Conservation (phyloP, 2,329 filamentous ascomycete species). For the Cladosporium phlei region DNA sequence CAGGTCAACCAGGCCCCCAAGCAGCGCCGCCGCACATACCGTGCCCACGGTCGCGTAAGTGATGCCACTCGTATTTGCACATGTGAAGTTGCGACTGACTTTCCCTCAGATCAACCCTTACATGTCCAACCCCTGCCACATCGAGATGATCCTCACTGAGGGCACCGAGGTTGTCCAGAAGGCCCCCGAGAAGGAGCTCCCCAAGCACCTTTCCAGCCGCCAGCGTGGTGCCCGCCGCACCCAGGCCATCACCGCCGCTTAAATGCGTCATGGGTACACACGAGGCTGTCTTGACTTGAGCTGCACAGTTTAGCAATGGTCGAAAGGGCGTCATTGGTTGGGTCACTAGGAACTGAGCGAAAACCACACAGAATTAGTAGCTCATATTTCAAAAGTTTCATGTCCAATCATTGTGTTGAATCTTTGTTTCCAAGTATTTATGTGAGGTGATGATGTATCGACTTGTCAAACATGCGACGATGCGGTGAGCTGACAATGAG, state of each 20-base stretch:
- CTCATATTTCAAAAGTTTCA: constrained; percentile 10
- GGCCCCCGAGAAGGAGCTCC: constrained; percentile 64
- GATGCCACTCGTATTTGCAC: neutral
- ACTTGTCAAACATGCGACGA: too few species aligned
- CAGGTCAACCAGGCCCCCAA: constrained; percentile 99
- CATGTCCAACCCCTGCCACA: constrained; percentile 99
- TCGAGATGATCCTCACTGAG: constrained; percentile 99
- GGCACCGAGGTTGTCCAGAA: constrained; percentile 94
- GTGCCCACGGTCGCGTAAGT: constrained; percentile 99
- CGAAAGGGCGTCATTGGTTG: constrained; percentile 12
- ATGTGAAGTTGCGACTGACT: neutral
- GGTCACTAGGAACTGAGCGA: constrained; percentile 3
- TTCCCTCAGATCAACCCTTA: constrained; percentile 89
- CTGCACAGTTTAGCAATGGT: constrained; percentile 15
- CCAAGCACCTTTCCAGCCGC: constrained; percentile 72
- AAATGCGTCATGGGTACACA: constrained; percentile 16
- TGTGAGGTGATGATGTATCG: too few species aligned
- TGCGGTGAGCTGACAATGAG: too few species aligned
- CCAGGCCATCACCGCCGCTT: constrained; percentile 52
- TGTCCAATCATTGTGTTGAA: constrained; percentile 10
- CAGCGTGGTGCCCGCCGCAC: constrained; percentile 72
- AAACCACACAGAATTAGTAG: constrained; percentile 14
- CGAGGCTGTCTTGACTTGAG: constrained; percentile 9
- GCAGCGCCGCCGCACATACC: constrained; percentile 98
- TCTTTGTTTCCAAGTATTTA: too few species aligned